Conservation (phyloP, 164 flowering plant genomes). For the Piper betle region DNA sequence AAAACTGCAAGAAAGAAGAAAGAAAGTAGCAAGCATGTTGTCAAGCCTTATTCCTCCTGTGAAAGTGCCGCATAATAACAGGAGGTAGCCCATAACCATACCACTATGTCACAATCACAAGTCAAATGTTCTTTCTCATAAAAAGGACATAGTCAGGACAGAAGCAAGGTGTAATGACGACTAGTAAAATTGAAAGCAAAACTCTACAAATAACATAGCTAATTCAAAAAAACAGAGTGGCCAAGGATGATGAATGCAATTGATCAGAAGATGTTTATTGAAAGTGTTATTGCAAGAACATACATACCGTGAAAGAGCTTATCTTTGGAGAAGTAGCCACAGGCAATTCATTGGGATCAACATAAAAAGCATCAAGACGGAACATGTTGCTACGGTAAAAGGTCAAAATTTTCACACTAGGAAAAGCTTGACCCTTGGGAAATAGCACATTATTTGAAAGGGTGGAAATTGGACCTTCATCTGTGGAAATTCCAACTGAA, state of each 20-base stretch:
- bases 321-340: slow-evolving; percentile 41
- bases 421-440: slow-evolving; percentile 62
- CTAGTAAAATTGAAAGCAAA: too few species aligned
- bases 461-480: slow-evolving; percentile 40
- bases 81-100: too few species aligned
- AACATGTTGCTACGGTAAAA: slow-evolving; percentile 38
- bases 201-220: too few species aligned
- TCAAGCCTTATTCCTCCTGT: too few species aligned
- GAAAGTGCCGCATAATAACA: too few species aligned
- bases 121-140: too few species aligned
- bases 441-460: slow-evolving; percentile 45
- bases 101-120: too few species aligned
- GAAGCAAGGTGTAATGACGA: too few species aligned
- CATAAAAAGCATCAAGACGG: slow-evolving; percentile 62
- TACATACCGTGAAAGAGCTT: slow-evolving; percentile 43
- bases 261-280: neutral
- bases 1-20: too few species aligned
- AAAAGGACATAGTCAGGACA: too few species aligned
- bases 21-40: neutral
- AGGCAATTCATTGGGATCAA: slow-evolving; percentile 52
- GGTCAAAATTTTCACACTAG: slow-evolving; percentile 56
- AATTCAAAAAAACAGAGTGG: too few species aligned
- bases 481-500: slow-evolving; percentile 53
- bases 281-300: neutral
- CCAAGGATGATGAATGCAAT: too few species aligned